Conservation (phyloP, 805 yeast species). For the Lachancea mirantina region DNA sequence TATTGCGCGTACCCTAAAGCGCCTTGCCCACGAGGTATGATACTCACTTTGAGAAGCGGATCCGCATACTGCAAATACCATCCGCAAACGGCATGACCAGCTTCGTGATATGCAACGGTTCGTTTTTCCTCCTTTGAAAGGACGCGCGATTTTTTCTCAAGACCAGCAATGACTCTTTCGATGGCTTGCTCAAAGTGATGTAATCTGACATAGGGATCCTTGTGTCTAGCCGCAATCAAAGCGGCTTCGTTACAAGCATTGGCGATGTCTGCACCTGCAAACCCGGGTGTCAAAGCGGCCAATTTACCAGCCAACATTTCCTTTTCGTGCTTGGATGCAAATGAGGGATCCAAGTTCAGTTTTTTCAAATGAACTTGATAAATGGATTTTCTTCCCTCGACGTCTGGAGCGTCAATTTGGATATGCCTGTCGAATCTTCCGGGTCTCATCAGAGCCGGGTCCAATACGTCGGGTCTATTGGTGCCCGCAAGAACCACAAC, state of each 20-base stretch:
- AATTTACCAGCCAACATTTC: constrained; percentile 70
- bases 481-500: constrained; percentile 98
- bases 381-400: constrained; percentile 90
- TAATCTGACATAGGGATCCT: constrained; percentile 61
- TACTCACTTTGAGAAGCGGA: constrained; percentile 90
- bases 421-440: constrained; percentile 97
- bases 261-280: constrained; percentile 97
- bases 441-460: constrained; percentile 89
- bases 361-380: constrained; percentile 78
- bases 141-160: constrained; percentile 82
- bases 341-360: constrained; percentile 49
- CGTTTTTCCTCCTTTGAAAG: constrained; percentile 80
- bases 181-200: constrained; percentile 91
- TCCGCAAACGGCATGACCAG: constrained; percentile 98
- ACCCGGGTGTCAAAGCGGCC: constrained; percentile 96
- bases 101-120: constrained; percentile 95
- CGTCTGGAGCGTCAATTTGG: constrained; percentile 84
- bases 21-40: constrained; percentile 94
- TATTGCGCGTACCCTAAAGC: constrained; percentile 98
- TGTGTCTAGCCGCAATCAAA: constrained; percentile 84
- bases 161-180: constrained; percentile 94
- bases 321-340: constrained; percentile 37
- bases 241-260: constrained; percentile 98
- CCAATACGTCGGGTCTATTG: constrained; percentile 89
- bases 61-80: constrained; percentile 91